Evolutionary conservation across 257 asterid genomes (phyloP).

Genomic region (Verbascum thapsus): DNA sequence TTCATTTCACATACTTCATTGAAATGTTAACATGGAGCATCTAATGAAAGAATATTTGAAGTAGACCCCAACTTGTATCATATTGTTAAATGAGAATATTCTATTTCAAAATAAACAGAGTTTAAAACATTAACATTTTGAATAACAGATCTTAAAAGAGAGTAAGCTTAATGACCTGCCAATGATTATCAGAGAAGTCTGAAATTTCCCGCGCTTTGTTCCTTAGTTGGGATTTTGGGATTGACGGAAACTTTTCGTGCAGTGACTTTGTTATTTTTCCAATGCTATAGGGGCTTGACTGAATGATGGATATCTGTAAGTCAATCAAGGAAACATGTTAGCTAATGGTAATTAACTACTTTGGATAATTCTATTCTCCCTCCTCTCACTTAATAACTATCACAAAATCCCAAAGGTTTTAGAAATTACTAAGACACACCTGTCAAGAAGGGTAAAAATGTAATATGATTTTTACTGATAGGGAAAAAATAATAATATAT

Average conservation of each 20-base stretch:
- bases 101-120: background rate
- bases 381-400: no score
- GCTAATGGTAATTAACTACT: background rate
- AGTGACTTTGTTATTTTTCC: conserved; percentile 58
- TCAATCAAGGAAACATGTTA: background rate
- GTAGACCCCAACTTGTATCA: background rate
- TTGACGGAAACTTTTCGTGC: conserved; percentile 58
- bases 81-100: no score
- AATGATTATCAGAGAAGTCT: conserved; percentile 64
- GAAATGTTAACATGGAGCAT: background rate
- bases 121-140: background rate
- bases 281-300: conserved; percentile 58
- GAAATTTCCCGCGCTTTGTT: conserved; percentile 83
- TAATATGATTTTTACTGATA: no score
- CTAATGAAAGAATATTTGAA: background rate
- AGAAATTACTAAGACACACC: no score
- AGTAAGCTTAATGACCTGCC: conserved; percentile 69
- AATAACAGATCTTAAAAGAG: conserved; percentile 11
- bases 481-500: no score
- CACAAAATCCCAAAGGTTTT: no score
- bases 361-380: no score
- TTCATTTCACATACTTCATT: no score
- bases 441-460: no score
- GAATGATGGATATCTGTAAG: conserved; percentile 62
- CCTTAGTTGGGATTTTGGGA: conserved; percentile 63